Conservation (phyloP, 139 green algal species). For the Deuterostichococcus epilithicus region DNA sequence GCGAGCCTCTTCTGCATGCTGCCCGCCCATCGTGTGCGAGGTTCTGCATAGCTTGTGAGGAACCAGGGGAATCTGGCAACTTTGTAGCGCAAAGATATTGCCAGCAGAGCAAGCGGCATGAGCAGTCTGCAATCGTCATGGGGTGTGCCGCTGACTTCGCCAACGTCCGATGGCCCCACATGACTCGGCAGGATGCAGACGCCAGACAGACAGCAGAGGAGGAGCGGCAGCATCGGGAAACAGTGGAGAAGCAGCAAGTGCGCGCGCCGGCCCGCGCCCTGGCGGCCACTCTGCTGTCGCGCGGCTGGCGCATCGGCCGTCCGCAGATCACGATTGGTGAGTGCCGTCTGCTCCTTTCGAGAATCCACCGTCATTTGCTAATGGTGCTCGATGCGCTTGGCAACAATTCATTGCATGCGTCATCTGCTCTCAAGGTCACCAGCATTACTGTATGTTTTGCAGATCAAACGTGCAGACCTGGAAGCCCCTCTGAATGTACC, state of each 20-base stretch:
- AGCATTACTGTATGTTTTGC: too few species aligned
- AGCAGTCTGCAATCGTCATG: too few species aligned
- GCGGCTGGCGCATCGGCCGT: slow-evolving; percentile 43
- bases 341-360: neutral
- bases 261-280: slow-evolving; percentile 34
- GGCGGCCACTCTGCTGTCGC: slow-evolving; percentile 26
- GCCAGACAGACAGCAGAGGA: neutral
- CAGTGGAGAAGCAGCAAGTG: neutral
- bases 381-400: too few species aligned
- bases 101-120: too few species aligned
- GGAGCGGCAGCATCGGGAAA: neutral
- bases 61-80: neutral
- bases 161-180: neutral
- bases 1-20: neutral
- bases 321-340: slow-evolving; percentile 53
- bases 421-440: too few species aligned
- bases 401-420: too few species aligned
- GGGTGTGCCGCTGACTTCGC: too few species aligned
- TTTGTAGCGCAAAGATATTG: neutral
- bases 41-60: neutral
- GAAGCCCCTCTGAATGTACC: too few species aligned
- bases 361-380: too few species aligned
- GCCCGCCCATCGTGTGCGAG: neutral
- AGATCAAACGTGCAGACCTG: too few species aligned
- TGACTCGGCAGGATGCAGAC: neutral